Evolutionary conservation across 306 rosid species (phyloP).

Genomic region (Crotalaria pallida): DNA sequence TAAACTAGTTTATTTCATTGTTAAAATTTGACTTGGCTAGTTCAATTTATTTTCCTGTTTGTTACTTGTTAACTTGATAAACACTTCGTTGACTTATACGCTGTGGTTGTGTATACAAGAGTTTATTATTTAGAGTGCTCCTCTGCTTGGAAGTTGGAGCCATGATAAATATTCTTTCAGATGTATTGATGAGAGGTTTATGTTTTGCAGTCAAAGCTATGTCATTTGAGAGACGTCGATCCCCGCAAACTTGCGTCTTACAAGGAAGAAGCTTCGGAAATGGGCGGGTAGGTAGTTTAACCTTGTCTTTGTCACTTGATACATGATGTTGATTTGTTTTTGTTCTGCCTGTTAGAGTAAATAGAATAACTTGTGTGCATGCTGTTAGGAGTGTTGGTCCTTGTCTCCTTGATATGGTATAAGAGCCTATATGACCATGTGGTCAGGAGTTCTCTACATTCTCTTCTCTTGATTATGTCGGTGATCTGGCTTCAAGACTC

Average conservation of each 20-base stretch:
- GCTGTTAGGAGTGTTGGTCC: background rate
- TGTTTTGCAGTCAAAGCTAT: constrained; percentile 72
- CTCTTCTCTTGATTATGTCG: background rate
- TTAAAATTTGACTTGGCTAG: background rate
- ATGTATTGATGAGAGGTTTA: constrained; percentile 7
- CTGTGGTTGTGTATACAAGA: background rate
- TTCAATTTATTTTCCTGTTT: background rate
- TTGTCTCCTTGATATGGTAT: background rate
- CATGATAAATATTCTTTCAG: background rate
- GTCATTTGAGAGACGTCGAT: constrained; percentile 62
- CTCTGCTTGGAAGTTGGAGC: background rate
- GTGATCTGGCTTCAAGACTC: background rate
- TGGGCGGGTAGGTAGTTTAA: constrained; percentile 89
- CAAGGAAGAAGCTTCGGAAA: constrained; percentile 90
- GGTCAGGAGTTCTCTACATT: background rate
- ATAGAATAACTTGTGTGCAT: background rate
- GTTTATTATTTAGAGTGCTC: background rate
- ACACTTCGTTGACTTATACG: background rate
- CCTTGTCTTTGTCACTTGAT: constrained; percentile 14
- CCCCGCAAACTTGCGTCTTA: constrained; percentile 56
- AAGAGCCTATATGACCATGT: background rate
- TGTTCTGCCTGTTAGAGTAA: background rate
- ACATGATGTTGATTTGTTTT: background rate
- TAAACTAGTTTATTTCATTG: background rate
- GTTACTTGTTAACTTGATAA: background rate